Evolutionary conservation across 345 rosid species (phyloP).

Genomic region (Hibiscus mutabilis): DNA sequence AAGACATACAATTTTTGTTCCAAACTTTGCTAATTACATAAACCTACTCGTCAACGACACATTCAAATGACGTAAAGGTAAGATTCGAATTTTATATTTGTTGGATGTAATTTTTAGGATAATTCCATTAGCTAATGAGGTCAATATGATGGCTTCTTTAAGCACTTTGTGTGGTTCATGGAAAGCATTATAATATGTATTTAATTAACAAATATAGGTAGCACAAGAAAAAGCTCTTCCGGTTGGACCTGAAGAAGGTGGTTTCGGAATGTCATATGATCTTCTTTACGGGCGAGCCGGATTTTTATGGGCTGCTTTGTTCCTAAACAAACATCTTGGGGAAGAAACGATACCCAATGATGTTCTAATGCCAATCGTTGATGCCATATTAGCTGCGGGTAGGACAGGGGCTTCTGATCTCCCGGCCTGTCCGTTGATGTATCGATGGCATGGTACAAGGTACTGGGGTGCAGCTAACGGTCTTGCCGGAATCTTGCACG

Average conservation of each 20-base stretch:
- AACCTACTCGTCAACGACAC: no score
- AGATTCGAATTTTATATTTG: no score
- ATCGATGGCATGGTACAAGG: slow-evolving; percentile 89
- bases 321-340: slow-evolving; percentile 67
- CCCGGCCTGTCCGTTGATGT: slow-evolving; percentile 72
- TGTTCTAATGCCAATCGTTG: slow-evolving; percentile 59
- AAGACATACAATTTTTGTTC: no score
- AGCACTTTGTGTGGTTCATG: background rate
- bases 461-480: slow-evolving; percentile 94
- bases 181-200: background rate
- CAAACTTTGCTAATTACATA: no score
- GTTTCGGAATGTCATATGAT: slow-evolving; percentile 94
- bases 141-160: background rate
- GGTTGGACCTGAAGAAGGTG: slow-evolving; percentile 86
- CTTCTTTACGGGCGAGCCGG: slow-evolving; percentile 92
- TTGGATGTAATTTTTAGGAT: no score
- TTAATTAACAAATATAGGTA: slow-evolving; percentile 26
- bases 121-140: no score
- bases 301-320: slow-evolving; percentile 78
- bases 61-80: no score
- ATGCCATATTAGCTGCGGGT: slow-evolving; percentile 79
- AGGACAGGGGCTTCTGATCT: slow-evolving; percentile 76
- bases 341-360: slow-evolving; percentile 37
- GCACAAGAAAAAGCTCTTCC: slow-evolving; percentile 87
- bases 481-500: slow-evolving; percentile 82